These are phyloP conservation scores for Vanderwaltozyma yarrowii DNA, from an alignment of 805 yeast genomes.

Conservation along the genomic window DNA sequence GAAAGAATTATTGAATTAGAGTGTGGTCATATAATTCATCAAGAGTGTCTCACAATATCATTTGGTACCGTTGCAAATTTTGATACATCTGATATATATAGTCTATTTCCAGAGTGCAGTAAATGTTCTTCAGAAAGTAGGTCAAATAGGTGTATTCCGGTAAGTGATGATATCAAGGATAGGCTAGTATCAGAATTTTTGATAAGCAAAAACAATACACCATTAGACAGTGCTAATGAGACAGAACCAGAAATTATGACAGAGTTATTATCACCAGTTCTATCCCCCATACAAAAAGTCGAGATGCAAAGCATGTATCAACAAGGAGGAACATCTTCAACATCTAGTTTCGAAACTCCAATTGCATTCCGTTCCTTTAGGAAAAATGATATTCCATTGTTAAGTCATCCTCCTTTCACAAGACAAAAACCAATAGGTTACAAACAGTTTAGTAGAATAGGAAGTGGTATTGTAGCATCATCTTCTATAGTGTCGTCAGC, in stretches of 20 bases:
- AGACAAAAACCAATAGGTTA: not conserved
- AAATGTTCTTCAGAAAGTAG: slow-evolving; percentile 11
- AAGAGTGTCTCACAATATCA: slow-evolving; percentile 42
- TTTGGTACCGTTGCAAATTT: slow-evolving; percentile 18
- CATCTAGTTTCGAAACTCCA: not conserved
- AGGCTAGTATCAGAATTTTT: slow-evolving; percentile 20
- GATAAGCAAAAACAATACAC: slow-evolving; percentile 4
- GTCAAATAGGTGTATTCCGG: slow-evolving; percentile 20
- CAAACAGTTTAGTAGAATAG: not conserved
- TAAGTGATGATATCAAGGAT: slow-evolving; percentile 19
- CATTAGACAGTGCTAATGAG: not conserved
- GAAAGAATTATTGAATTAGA: slow-evolving; percentile 38
- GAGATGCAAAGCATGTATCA: slow-evolving; percentile 4
- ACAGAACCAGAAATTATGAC: not conserved
- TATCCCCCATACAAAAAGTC: slow-evolving; percentile 3
- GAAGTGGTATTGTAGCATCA: slow-evolving; percentile 7
- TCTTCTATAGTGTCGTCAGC: slow-evolving; percentile 6
- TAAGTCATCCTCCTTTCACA: not conserved
- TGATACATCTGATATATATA: slow-evolving; percentile 9
- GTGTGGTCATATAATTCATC: slow-evolving; percentile 51
- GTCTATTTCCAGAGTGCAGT: slow-evolving; percentile 21
- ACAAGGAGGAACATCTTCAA: slow-evolving; percentile 1
- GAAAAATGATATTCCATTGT: not conserved
- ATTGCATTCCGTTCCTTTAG: not conserved
- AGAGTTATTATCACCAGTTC: not conserved